Conservation (phyloP, 805 yeast species). For the Kuraishia capsulata region DNA sequence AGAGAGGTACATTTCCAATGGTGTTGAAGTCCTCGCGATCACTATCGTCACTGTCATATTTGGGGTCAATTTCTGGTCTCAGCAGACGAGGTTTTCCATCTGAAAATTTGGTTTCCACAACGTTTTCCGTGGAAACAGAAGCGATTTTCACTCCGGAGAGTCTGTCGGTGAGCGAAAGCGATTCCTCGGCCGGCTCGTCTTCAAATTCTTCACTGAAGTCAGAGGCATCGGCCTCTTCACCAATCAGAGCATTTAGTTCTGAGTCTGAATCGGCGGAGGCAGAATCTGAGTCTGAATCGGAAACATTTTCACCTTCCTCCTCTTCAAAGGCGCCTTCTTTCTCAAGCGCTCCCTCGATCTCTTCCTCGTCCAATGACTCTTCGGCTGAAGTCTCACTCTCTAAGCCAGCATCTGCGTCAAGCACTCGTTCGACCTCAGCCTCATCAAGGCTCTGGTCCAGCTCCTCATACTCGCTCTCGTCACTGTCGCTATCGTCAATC, state of each 20-base stretch:
- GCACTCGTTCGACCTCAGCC: constrained; percentile 9
- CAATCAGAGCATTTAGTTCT: constrained; percentile 54
- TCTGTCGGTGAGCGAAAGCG: constrained; percentile 41
- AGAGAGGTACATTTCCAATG: constrained; percentile 85
- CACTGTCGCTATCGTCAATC: constrained; percentile 18
- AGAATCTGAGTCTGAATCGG: constrained; percentile 10
- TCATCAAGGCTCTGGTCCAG: constrained; percentile 6
- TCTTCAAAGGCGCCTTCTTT: constrained; percentile 8
- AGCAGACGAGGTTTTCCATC: constrained; percentile 78
- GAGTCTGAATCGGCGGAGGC: constrained; percentile 46
- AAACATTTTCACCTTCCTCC: too few relatives aligned
- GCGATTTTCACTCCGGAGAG: constrained; percentile 46
- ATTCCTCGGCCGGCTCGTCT: constrained; percentile 45
- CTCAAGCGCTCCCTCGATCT: constrained; percentile 5
- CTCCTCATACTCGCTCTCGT: constrained; percentile 11
- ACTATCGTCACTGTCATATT: constrained; percentile 91
- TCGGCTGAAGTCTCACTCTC: constrained; percentile 8
- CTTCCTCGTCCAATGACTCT: constrained; percentile 11
- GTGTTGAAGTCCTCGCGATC: constrained; percentile 77
- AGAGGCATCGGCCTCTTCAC: constrained; percentile 19
- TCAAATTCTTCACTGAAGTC: constrained; percentile 35
- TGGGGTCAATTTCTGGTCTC: constrained; percentile 87
- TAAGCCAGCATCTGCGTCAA: constrained; percentile 6
- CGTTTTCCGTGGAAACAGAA: constrained; percentile 32
- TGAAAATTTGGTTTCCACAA: constrained; percentile 40